Evolutionary conservation across 208 protist species (phyloP).

Genomic region (Leptomonas seymouri): DNA sequence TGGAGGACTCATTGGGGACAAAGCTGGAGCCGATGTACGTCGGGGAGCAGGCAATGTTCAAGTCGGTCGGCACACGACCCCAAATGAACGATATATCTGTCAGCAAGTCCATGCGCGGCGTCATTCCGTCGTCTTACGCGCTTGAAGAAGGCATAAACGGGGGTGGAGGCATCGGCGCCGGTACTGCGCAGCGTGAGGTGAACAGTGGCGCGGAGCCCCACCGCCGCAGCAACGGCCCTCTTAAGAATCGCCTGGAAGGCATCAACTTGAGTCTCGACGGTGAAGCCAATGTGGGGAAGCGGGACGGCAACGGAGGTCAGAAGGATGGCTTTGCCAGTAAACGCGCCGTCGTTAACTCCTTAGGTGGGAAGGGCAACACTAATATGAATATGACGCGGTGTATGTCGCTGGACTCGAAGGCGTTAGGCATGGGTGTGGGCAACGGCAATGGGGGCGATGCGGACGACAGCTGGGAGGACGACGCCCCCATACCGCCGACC

Average conservation of each 20-base stretch:
- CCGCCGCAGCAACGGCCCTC: neutral
- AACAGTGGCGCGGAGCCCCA: neutral
- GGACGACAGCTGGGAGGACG: slow-evolving; percentile 47
- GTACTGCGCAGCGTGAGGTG: neutral
- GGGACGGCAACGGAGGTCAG: neutral
- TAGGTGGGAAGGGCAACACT: neutral
- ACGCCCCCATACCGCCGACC: neutral
- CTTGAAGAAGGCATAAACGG: neutral
- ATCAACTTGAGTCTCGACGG: slow-evolving; percentile 33
- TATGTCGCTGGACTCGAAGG: slow-evolving; percentile 47
- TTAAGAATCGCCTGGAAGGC: neutral
- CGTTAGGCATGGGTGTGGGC: slow-evolving; percentile 10
- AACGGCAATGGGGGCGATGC: slow-evolving; percentile 6
- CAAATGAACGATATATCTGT: slow-evolving; percentile 33
- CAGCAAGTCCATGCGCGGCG: slow-evolving; percentile 40
- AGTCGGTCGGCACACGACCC: slow-evolving; percentile 25
- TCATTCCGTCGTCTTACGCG: slow-evolving; percentile 2
- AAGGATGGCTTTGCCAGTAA: neutral
- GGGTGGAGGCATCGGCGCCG: neutral
- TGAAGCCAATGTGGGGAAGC: slow-evolving; percentile 6
- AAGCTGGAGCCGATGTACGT: slow-evolving; percentile 43
- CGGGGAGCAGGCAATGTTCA: slow-evolving; percentile 44
- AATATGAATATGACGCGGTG: slow-evolving; percentile 9
- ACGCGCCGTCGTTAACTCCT: neutral
- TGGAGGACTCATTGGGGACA: slow-evolving; percentile 22